Conservation (phyloP, 176 grass and related monocot genomes). For the Aegilops sharonensis region DNA sequence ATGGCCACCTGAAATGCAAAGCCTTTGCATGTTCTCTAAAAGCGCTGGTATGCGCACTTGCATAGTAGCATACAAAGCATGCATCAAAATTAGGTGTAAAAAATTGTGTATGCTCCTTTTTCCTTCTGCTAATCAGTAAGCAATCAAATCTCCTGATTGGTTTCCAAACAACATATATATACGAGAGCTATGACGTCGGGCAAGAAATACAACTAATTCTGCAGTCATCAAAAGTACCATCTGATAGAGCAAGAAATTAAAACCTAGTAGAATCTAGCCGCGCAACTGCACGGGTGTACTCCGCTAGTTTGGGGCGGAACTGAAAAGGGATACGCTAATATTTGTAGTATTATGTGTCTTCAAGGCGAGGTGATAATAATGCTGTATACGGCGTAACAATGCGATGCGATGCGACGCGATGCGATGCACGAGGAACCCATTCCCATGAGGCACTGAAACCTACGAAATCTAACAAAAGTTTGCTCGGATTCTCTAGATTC, state of each 20-base stretch:
- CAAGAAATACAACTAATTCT: not conserved
- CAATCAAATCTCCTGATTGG: too few relatives aligned
- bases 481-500: not conserved
- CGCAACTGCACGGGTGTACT: not conserved
- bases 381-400: not conserved
- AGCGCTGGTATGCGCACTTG: not conserved
- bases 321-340: not conserved
- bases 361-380: not conserved
- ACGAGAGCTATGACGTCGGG: not conserved
- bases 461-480: not conserved
- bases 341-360: not conserved
- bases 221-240: not conserved
- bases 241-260: not conserved
- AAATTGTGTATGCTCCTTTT: too few relatives aligned
- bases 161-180: too few relatives aligned
- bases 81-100: too few relatives aligned
- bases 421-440: not conserved
- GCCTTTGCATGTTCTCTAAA: not conserved
- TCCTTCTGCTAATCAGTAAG: too few relatives aligned
- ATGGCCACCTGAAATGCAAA: not conserved
- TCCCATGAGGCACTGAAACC: not conserved
- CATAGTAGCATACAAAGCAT: too few relatives aligned
- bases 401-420: not conserved
- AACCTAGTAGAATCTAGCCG: not conserved
- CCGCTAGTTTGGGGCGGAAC: not conserved